Evolutionary conservation across 345 rosid genomes (phyloP), one percentile per base, ranked within the genome.

Genomic region (Turnera subulata): DNA sequence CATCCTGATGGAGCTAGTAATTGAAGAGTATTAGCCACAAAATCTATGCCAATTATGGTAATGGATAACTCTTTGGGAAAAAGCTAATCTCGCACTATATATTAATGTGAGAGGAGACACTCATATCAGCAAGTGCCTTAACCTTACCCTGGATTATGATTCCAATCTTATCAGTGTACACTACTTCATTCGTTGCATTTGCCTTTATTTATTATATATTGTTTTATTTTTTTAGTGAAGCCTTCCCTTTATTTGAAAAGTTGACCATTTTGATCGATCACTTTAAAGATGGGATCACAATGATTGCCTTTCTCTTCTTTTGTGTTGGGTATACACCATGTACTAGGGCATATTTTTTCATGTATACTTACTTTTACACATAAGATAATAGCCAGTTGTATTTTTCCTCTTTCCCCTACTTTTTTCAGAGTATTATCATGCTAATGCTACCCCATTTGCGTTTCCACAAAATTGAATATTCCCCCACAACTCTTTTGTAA

Each of bases 261-360:
- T 29, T 29, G 35, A 29, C 35, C 8, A 29, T 29, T 29, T 29
- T 29, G 35, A 29, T 29, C 35, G 8, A n/a, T n/a, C n/a, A 29
- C 35, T 55, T 38, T 44, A 33, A 35, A 22, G 55, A 69, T 59
- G 61, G 70, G 58, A 59, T 58, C n/a, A 48, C 40, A 14, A 64
- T 61, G 65, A 77, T 73, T 77, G 52, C 55, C 44, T 18, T 45
- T 48, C 47, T 67, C 61, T 26, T 56, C n/a, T 66, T 46, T 37
- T 29, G 46, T 4, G 11, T 40, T 3, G 13, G 19, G 32, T n/a
- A 55, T 37, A 11, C 21, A 20, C 11, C 9, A 5, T 6, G 17
- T 29, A 29, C 16, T 38, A 50, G 8, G 24, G 15, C 5, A 20
- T 22, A 10, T 50, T 13, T 13, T 4, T 47, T 47, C 25, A 50